Evolutionary conservation across 2,329 filamentous ascomycete genomes (phyloP), one percentile per base, ranked within the genome.

Genomic region (Chrysoporthe cubensis): DNA sequence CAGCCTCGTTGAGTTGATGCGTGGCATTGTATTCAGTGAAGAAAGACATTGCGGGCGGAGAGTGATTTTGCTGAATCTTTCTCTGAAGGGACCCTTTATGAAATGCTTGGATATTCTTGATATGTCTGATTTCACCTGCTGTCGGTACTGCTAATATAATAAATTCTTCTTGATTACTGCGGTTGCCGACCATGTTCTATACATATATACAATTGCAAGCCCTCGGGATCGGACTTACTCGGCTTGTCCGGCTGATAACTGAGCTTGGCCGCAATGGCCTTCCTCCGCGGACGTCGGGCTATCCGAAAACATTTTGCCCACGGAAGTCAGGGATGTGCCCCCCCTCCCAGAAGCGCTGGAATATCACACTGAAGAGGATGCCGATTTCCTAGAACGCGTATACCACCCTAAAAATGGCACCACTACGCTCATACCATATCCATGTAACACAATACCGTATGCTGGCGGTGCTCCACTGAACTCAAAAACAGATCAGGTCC

Each of bases 11-110:
- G 21, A 52, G 58, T 4, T 62, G n/a, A 9, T 34, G 14, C 3
- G 42, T 48, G 26, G 37, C 21, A 18, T 21, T 57, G 34, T 62
- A 34, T 3, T 54, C 52, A 2, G 60, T 44, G 43, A 68, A 68
- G 43, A 68, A 68, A 11, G 50, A 26, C 66, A 68, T 68, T 32
- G 14, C 32, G 13, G n/a, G 21, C 32, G 7, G 50, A 54, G 21
- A 32, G 21, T 26, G 50, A 21, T 32, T 11, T 32, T 11, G 50
- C 13, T 34, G 13, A 54, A 4, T 32, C 13, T 14, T 3, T 18
- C 26, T 52, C 13, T 54, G 18, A 8, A 7, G 37, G 37, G 9
- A 26, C 5, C 21, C 8, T 26, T 52, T 52, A 7, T 13, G 16
- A 46, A 18, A 7, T 6, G 9, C 14, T 46, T 18, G 44, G 18